Evolutionary conservation across 1,284 basidiomycete species (phyloP), one percentile per base, ranked within the genome.

Genomic region (Testicularia cyperi): DNA sequence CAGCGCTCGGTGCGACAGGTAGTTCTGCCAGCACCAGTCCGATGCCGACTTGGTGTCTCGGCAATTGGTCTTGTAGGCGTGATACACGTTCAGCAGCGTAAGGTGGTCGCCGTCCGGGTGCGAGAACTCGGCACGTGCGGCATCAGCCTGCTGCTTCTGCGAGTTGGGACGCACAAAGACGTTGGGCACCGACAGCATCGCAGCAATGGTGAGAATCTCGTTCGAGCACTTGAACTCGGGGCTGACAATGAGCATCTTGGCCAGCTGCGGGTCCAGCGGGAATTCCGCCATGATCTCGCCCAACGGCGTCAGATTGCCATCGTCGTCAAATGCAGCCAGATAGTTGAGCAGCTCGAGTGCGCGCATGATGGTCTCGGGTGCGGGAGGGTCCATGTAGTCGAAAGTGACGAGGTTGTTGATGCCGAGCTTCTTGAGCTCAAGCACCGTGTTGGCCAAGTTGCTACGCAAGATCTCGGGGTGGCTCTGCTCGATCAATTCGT

Each of bases 271-370:
- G 76, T 98, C 95, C 21, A 99, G 82, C 13, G 94, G 94, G 80
- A 98, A 96, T 65, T 97, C 92, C 10, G 94, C 94, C 94, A 98
- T 97, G 54, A 92, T 88, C 34, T 80, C 81, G 12, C 95, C 94
- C 2, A 97, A 79, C 0, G 86, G 79, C 1, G 94, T 98, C 44
- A 99, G 78, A 56, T 90, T 86, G 14, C 95, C 94, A 5, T 96
- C 90, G 68, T 99, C 92, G 73, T 98, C 91, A 53, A 98, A 81
- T 0, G 92, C 94, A 4, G 86, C 85, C 21, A 98, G 82, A 78
- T 88, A 95, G 52, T 97, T 95, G 42, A 99, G 81, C 44, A 97
- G 79, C 78, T 98, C 95, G 39, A 99, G 80, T 3, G 94, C 95
- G 48, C 95, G 86, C 92, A 98, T 97, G 45, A 98, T 84, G 3